phyloP scores from a whole-genome alignment of 2,329 filamentous ascomycete genomes.

The Xylaria sp. region DNA sequence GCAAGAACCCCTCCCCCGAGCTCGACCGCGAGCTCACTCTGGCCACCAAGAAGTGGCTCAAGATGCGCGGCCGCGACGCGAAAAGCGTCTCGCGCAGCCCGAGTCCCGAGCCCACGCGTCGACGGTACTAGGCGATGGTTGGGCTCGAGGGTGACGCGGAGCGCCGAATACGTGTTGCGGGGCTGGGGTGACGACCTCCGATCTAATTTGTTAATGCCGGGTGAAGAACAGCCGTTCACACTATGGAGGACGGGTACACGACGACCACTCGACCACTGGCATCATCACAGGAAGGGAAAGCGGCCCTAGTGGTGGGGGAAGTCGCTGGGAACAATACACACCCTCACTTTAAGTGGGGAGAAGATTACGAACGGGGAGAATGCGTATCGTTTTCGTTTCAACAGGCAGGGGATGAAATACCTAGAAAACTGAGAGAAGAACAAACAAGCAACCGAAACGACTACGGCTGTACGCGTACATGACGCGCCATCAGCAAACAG shows the following conservation, averaged over 20 bases:
- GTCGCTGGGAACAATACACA: not conserved
- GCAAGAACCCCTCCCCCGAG: slow-evolving; percentile 92
- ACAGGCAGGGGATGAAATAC: no score
- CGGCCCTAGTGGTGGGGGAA: not conserved
- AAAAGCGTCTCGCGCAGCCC: slow-evolving; percentile 85
- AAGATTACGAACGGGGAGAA: not conserved
- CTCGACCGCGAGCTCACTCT: slow-evolving; percentile 88
- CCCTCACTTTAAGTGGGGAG: not conserved
- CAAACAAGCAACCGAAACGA: not conserved
- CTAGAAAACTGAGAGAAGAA: not conserved
- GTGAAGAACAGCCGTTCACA: not conserved
- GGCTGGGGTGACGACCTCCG: no score
- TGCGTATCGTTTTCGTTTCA: not conserved
- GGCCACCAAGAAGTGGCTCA: slow-evolving; percentile 96
- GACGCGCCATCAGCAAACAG: not conserved
- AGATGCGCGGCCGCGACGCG: slow-evolving; percentile 83
- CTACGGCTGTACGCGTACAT: not conserved
- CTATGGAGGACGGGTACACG: not conserved
- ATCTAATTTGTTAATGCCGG: no score
- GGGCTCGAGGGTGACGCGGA: no score
- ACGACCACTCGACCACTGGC: no score
- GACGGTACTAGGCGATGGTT: slow-evolving; percentile 59
- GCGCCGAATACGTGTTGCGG: no score
- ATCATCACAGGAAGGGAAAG: not conserved
- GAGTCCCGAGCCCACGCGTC: slow-evolving; percentile 83